Percentiles rank a stretch among this genome's conserved stretches.
These are phyloP conservation scores for Populus ilicifolia DNA, from an alignment of 345 rosid genomes.

Conservation along the genomic window DNA sequence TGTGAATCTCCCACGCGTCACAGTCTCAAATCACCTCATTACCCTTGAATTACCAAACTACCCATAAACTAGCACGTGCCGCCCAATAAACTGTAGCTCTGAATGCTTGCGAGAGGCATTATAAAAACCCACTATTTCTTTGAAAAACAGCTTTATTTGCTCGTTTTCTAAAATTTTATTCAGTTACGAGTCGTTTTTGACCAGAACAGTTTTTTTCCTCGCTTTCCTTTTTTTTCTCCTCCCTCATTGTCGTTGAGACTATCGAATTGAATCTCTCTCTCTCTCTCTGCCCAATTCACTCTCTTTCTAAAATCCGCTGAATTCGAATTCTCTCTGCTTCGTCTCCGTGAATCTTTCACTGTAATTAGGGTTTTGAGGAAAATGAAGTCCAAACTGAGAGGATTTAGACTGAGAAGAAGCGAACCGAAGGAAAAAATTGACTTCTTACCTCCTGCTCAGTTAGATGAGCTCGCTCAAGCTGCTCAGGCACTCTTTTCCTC, in stretches of 20 bases:
- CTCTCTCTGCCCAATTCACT: slow-evolving; percentile 11
- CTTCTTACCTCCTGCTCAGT: slow-evolving; percentile 41
- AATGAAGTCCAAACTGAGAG: slow-evolving; percentile 82
- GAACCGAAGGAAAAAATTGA: slow-evolving; percentile 67
- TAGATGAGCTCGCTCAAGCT: slow-evolving; percentile 82
- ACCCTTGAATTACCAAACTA: not conserved
- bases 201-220: slow-evolving; percentile 7
- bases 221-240: slow-evolving; percentile 13
- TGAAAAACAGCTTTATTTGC: not conserved
- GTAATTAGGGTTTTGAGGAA: slow-evolving; percentile 41
- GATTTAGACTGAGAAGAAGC: slow-evolving; percentile 64
- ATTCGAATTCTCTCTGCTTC: slow-evolving; percentile 7
- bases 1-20: slow-evolving; percentile 23
- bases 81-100: not conserved
- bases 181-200: slow-evolving; percentile 26
- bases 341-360: not conserved
- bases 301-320: slow-evolving; percentile 7
- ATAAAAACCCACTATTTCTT: not conserved
- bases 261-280: slow-evolving; percentile 30
- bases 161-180: not conserved
- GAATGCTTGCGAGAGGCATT: not conserved
- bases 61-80: not conserved
- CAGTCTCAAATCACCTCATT: not conserved
- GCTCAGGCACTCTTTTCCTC: slow-evolving; percentile 47
- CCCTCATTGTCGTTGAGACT: slow-evolving; percentile 47